Base-by-base conservation (phyloP, 768 basidiomycete species). In the Thelephora aurantiotincta region DNA sequence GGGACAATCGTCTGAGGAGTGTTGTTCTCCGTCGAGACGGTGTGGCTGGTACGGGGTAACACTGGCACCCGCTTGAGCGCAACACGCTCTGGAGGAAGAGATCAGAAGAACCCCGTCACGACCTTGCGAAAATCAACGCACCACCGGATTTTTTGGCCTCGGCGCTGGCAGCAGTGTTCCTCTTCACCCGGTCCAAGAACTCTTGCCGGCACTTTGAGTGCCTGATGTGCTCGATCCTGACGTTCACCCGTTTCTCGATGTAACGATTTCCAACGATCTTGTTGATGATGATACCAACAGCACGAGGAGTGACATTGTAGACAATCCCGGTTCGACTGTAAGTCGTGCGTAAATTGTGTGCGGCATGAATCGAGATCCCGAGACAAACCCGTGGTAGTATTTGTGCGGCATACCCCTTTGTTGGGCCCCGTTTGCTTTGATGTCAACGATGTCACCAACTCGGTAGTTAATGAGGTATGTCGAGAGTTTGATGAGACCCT, bases 401-500 rank as follows among this genome's bases (percentile, higher is more conserved):
- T 97, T 97, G 77, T 97, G 94, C 66, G 93, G 93, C 91, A 98
- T 96, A 68, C 96, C 96, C 84, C 93, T 94, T 80, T 99, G 96
- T 69, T 96, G 88, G 38, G 96, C 89, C 51, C 93, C 79, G 63
- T 99, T 98, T 57, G 94, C 94, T 74, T 96, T 97, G 78, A 99
- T 98, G 72, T 99, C 96, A 58, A 99, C 96, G 58, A 98, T 96
- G 65, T 99, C 96, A 53, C 96, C 96, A 56, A 98, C 80, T 56
- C 79, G 79, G 80, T 85, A 99, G 72, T 80, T 80, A 68, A 83
- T 77, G 61, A 98, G 72, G 80, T 80, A 98, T 18, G 92, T 97
- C 54, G 94, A 92, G 62, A 97, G 52, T 65, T 86, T 86, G 52
- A 92, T 74, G 56, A 77, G 76, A 62, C 96, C 96, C 64, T 91